These are phyloP conservation scores for Populus tremula DNA, from an alignment of 345 rosid genomes.

Conservation along the genomic window DNA sequence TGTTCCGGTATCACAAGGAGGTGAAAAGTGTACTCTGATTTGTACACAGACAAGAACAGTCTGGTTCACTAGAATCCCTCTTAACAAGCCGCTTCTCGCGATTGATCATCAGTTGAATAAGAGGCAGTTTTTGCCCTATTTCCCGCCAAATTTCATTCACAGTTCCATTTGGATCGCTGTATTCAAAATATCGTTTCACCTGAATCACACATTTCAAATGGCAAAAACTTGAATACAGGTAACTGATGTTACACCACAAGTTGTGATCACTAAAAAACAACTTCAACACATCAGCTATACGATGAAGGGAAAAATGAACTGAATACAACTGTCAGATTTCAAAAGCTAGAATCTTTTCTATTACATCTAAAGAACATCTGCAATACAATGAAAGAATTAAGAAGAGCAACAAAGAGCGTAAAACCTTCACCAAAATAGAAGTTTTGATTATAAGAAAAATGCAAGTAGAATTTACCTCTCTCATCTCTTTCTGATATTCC, in stretches of 20 bases:
- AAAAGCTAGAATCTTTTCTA: neutral
- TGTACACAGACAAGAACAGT: slow-evolving; percentile 77
- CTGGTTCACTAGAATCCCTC: slow-evolving; percentile 50
- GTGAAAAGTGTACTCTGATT: slow-evolving; percentile 54
- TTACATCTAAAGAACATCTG: neutral
- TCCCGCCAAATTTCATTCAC: slow-evolving; percentile 90
- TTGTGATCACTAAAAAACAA: neutral
- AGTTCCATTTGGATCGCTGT: slow-evolving; percentile 68
- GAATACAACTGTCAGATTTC: neutral
- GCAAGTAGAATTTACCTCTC: slow-evolving; percentile 38
- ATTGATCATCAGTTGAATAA: slow-evolving; percentile 76
- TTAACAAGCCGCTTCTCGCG: slow-evolving; percentile 72
- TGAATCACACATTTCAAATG: slow-evolving; percentile 27
- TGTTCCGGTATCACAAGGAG: slow-evolving; percentile 34
- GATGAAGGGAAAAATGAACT: neutral
- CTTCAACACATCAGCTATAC: neutral
- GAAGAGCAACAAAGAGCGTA: neutral
- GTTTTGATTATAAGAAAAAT: neutral
- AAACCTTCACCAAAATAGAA: neutral
- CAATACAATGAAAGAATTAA: neutral
- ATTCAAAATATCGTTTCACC: slow-evolving; percentile 65
- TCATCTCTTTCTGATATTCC: slow-evolving; percentile 73
- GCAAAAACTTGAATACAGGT: neutral
- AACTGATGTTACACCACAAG: neutral
- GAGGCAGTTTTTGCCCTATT: slow-evolving; percentile 76